These are phyloP conservation scores for Cyclotella choctawhatcheeana DNA, from an alignment of 108 stramenopile genomes.

Conservation along the genomic window DNA sequence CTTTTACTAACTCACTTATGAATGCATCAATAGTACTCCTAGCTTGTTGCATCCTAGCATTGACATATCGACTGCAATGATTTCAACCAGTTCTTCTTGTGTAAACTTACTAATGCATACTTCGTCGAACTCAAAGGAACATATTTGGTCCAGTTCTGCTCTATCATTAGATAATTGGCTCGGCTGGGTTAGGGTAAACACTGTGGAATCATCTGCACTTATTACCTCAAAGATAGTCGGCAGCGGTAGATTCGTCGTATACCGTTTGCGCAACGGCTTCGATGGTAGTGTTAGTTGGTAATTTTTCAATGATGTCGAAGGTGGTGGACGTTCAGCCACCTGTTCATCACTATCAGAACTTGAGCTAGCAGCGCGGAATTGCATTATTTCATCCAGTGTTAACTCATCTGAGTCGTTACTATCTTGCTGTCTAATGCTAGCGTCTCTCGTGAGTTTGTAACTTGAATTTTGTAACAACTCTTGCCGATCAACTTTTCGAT, in stretches of 20 bases:
- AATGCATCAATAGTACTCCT: constrained; percentile 8
- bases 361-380: background rate
- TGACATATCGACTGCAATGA: constrained; percentile 5
- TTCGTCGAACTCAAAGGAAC: background rate
- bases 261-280: background rate
- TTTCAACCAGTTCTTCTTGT: background rate
- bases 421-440: background rate
- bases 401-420: background rate
- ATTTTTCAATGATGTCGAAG: background rate
- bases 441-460: background rate
- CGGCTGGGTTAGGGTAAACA: too few species aligned
- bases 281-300: background rate
- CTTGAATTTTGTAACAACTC: background rate
- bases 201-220: constrained; percentile 6
- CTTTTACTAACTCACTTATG: background rate
- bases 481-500: background rate
- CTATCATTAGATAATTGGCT: too few species aligned
- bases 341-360: constrained; percentile 3
- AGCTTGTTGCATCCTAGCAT: background rate
- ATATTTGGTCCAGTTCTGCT: background rate
- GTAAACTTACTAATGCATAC: background rate
- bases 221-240: constrained; percentile 5
- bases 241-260: background rate
- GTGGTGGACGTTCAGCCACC: background rate
- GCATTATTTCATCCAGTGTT: constrained; percentile 7